Evolutionary conservation across 768 basidiomycete genomes (phyloP).

Genomic region (Inosperma sp.): DNA sequence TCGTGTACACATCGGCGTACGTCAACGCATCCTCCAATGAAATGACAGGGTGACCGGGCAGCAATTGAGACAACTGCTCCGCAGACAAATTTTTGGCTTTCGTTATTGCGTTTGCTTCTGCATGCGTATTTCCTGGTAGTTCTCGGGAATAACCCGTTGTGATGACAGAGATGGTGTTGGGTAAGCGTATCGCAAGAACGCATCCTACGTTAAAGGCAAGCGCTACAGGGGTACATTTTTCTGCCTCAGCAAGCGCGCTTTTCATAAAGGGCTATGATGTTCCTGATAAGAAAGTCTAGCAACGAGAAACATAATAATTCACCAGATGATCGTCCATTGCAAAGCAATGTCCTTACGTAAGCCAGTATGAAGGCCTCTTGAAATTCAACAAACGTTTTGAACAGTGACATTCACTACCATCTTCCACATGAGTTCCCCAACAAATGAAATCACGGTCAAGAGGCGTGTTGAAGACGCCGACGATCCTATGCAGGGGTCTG

Average conservation of each 20-base stretch:
- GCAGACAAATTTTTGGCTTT: conserved; percentile 54
- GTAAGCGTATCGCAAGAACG: conserved; percentile 53
- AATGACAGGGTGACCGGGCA: conserved; percentile 28
- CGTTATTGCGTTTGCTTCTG: conserved; percentile 87
- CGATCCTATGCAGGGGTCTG: conserved; percentile 57
- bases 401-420: too few species aligned
- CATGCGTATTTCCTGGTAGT: conserved; percentile 91
- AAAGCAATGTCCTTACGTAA: too few species aligned
- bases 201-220: conserved; percentile 94
- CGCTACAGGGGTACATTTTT: conserved; percentile 59
- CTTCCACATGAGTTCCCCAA: conserved; percentile 53
- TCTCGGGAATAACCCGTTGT: conserved; percentile 88
- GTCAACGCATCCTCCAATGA: conserved; percentile 48
- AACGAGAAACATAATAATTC: too few species aligned
- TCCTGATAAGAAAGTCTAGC: conserved; percentile 4
- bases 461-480: conserved; percentile 39
- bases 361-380: too few species aligned
- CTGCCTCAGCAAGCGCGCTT: conserved; percentile 66
- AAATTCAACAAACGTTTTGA: conserved; percentile 16
- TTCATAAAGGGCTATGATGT: conserved; percentile 44
- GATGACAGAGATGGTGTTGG: conserved; percentile 42
- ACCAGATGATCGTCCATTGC: too few species aligned
- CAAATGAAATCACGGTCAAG: conserved; percentile 31
- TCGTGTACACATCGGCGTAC: conserved; percentile 81
- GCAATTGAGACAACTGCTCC: conserved; percentile 40